phyloP scores from a whole-genome alignment of 176 grass and related monocot genomes.

The Saccharum spontaneum region DNA sequence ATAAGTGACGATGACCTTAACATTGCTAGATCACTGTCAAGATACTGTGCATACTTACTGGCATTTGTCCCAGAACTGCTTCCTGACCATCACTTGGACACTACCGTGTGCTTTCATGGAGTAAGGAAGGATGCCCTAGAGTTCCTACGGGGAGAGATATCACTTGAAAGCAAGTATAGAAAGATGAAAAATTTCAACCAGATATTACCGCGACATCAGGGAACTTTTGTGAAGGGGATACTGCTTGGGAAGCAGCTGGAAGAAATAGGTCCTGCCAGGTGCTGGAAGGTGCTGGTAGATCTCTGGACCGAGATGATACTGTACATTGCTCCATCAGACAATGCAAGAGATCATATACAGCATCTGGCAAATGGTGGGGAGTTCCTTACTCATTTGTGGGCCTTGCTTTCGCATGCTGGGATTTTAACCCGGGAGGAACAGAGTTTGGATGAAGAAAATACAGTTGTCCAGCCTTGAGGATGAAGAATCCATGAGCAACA shows the following conservation, averaged over 20 bases:
- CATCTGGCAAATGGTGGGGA: constrained; percentile 10
- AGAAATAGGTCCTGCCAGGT: neutral
- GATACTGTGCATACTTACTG: neutral
- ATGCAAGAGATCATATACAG: neutral
- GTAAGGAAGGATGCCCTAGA: neutral
- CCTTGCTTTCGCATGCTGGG: constrained; percentile 1
- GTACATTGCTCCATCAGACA: constrained; percentile 12
- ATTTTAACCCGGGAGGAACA: neutral
- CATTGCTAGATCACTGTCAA: neutral
- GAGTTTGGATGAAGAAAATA: neutral
- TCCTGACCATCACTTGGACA: neutral
- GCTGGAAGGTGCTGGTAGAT: neutral
- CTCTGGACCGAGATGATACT: constrained; percentile 5
- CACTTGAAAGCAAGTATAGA: neutral
- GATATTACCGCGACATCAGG: neutral
- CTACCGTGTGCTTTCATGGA: neutral
- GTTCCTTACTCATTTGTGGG: neutral
- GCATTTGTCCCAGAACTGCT: neutral
- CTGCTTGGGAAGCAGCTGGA: neutral
- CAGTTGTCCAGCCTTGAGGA: neutral
- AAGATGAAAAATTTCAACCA: neutral
- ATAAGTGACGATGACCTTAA: neutral
- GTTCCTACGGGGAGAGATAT: neutral
- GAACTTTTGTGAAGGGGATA: neutral
- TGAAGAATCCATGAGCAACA: neutral